Conservation (phyloP, 2,329 filamentous ascomycete genomes). For the Salinomyces thailandicus region DNA sequence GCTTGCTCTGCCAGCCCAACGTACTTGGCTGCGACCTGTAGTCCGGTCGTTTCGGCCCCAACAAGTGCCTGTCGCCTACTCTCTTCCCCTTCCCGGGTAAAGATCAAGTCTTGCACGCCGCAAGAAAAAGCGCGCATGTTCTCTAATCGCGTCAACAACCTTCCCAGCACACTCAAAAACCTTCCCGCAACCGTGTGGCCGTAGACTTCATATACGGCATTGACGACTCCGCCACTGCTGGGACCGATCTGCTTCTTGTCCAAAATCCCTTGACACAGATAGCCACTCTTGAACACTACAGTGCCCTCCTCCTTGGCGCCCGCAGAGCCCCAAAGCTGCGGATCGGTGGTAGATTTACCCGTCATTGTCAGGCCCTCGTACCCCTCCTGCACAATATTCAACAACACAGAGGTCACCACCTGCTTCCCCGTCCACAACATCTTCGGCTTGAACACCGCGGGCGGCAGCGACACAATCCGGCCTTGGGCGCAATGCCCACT, state of each 20-base stretch:
- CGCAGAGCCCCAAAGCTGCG: constrained; percentile 64
- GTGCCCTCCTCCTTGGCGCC: constrained; percentile 59
- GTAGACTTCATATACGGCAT: constrained; percentile 87
- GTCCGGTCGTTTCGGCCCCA: constrained; percentile 58
- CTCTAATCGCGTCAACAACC: constrained; percentile 77
- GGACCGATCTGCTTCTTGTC: constrained; percentile 95
- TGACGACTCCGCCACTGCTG: constrained; percentile 74
- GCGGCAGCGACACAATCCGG: constrained; percentile 67
- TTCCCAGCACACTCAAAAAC: constrained; percentile 77
- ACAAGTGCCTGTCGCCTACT: constrained; percentile 58
- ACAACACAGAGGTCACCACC: constrained; percentile 80
- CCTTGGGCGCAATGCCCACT: constrained; percentile 78
- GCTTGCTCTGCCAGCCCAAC: constrained; percentile 65
- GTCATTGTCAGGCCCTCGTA: constrained; percentile 69
- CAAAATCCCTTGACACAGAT: constrained; percentile 80
- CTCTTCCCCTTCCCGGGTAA: constrained; percentile 69
- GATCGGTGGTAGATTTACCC: constrained; percentile 66
- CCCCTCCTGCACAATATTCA: constrained; percentile 74
- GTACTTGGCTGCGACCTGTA: constrained; percentile 74
- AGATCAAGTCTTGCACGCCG: constrained; percentile 87
- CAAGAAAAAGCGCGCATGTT: constrained; percentile 94
- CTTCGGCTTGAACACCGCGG: constrained; percentile 70
- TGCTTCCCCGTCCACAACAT: constrained; percentile 93
- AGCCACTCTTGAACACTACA: constrained; percentile 76
- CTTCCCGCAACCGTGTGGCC: constrained; percentile 79